Evolutionary conservation across 495 filamentous ascomycete species (phyloP), one percentile per base, ranked within the genome.

Genomic region (Neurospora sp.): DNA sequence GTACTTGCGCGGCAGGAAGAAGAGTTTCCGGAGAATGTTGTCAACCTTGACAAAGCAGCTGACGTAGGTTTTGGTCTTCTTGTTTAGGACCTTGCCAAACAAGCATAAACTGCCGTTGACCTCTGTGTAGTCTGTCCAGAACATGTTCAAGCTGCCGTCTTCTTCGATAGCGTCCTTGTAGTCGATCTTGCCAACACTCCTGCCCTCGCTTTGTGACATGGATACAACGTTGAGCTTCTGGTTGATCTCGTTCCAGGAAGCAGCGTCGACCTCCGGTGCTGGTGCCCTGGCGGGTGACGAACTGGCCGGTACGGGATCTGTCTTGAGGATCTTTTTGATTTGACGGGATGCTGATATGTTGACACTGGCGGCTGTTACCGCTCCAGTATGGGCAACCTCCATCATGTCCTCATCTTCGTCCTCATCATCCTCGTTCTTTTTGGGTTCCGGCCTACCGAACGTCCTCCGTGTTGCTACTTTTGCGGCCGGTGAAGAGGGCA

Each of bases 21-120:
- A 98, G 3, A 99, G 85, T 75, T 97, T 99, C 65, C 96, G 89
- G 27, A 96, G 81, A 71, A 99, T 93, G 74, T 97, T 97, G 85
- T 99, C 95, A 41, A 99, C 86, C 78, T 98, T 99, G 79, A 97
- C 88, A 76, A 99, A 98, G 71, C 95, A 96, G 82, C 94, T 98
- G 40, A 93, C 90, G 79, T 90, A 94, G 40, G 83, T 83, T 41
- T 88, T 90, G 35, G 87, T 92, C 74, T 90, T 91, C 81, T 95
- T 97, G 81, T 98, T 94, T 78, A 92, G 91, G 3, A 97, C 96
- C 78, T 99, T 99, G 70, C 96, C 96, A 82, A 98, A 99, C 42
- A 99, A 86, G 80, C 94, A 97, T 3, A 99, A 84, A 74, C 89
- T 93, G 53, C 95, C 96, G 78, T 95, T 94, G 80, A 98, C 84